Conservation (phyloP, 2,329 filamentous ascomycete species). For the Colletotrichum echinochloae region DNA sequence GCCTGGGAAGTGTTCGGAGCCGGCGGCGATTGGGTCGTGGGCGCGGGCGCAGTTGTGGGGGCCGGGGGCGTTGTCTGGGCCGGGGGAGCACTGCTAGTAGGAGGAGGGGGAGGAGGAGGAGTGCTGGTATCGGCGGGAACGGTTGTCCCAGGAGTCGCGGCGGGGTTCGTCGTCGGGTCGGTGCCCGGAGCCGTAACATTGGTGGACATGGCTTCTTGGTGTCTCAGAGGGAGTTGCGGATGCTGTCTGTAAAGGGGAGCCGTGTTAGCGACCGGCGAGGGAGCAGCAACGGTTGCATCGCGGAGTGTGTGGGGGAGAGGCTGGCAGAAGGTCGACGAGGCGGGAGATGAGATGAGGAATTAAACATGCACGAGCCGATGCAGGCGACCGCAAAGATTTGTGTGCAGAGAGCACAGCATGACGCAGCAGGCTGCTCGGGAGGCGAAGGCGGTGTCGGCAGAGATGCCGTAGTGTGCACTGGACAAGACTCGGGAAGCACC, state of each 20-base stretch:
- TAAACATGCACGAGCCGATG: neutral
- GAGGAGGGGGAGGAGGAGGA: slow-evolving; percentile 22
- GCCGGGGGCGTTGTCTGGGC: slow-evolving; percentile 32
- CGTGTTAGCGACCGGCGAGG: slow-evolving; percentile 46
- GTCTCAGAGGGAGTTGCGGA: slow-evolving; percentile 44
- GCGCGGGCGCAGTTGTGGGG: slow-evolving; percentile 37
- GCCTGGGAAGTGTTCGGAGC: slow-evolving; percentile 40
- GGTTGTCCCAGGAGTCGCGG: slow-evolving; percentile 22
- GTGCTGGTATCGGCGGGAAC: slow-evolving; percentile 15
- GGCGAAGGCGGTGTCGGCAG: slow-evolving; percentile 27
- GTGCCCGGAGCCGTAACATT: slow-evolving; percentile 19
- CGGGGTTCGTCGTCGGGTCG: slow-evolving; percentile 38
- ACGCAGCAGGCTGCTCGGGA: slow-evolving; percentile 14
- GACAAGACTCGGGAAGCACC: slow-evolving; percentile 24
- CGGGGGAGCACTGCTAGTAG: slow-evolving; percentile 25
- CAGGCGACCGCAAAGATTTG: slow-evolving; percentile 7
- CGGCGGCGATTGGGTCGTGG: slow-evolving; percentile 38
- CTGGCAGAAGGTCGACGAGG: slow-evolving; percentile 8
- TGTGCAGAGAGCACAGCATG: slow-evolving; percentile 18
- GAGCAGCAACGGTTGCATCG: slow-evolving; percentile 13
- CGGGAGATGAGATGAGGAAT: slow-evolving; percentile 2
- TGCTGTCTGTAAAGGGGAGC: slow-evolving; percentile 43
- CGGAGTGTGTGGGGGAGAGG: neutral
- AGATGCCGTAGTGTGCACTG: slow-evolving; percentile 22
- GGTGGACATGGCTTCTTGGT: slow-evolving; percentile 47